A percentile compares a stretch with the other conserved stretches of the same genome.
Evolutionary conservation across 805 yeast genomes (phyloP).

Genomic region (Wickerhamiella kazuoi): DNA sequence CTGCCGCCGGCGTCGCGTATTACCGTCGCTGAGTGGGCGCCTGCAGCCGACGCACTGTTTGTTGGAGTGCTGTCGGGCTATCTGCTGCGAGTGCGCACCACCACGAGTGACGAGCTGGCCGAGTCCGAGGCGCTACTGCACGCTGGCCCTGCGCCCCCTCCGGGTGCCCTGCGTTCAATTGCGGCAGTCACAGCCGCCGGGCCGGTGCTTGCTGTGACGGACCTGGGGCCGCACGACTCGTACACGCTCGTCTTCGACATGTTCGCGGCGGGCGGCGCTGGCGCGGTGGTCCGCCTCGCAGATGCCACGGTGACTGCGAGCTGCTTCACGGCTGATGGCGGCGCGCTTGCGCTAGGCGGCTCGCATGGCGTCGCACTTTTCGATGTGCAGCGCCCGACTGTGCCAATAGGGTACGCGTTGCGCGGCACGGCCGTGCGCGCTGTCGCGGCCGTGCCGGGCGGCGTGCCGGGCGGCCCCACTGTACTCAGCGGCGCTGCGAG

Average conservation of each 20-base stretch:
- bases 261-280: not conserved
- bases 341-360: constrained; percentile 1
- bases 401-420: not conserved
- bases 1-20: too few species aligned
- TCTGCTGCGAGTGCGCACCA: not conserved
- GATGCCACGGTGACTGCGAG: not conserved
- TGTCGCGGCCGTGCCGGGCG: not conserved
- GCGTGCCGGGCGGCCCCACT: too few species aligned
- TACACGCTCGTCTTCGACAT: not conserved
- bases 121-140: too few species aligned
- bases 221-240: not conserved
- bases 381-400: not conserved
- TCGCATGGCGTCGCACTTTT: not conserved
- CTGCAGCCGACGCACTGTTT: not conserved
- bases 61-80: not conserved
- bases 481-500: not conserved
- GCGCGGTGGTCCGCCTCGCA: not conserved
- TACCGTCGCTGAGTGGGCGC: not conserved
- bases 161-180: too few species aligned
- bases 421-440: not conserved
- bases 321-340: not conserved
- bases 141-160: too few species aligned
- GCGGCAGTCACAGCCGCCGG: not conserved
- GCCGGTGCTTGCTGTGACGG: not conserved
- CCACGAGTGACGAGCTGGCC: too few species aligned